Evolutionary conservation across 805 yeast species (phyloP).

Genomic region (Zygosaccharomyces siamensis): DNA sequence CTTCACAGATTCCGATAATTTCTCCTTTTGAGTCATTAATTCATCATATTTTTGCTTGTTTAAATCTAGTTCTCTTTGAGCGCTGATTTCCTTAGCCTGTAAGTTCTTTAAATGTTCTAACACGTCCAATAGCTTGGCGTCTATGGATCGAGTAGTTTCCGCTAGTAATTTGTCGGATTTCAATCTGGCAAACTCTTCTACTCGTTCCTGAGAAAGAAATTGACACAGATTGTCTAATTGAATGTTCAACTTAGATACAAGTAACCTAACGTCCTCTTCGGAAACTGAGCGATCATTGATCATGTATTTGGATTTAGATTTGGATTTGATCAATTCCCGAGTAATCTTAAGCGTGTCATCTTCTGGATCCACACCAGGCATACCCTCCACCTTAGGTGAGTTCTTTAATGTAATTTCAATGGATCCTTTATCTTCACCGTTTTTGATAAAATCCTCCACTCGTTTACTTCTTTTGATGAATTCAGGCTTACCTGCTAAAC

Average conservation of each 20-base stretch:
- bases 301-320: slow-evolving; percentile 48
- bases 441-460: slow-evolving; percentile 63
- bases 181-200: slow-evolving; percentile 82
- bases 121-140: slow-evolving; percentile 49
- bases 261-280: slow-evolving; percentile 44
- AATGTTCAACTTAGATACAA: slow-evolving; percentile 53
- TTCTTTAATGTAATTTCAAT: slow-evolving; percentile 38
- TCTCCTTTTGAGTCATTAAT: slow-evolving; percentile 34
- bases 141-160: slow-evolving; percentile 80
- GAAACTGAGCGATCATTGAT: slow-evolving; percentile 40
- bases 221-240: slow-evolving; percentile 91
- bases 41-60: slow-evolving; percentile 31
- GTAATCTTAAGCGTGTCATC: slow-evolving; percentile 36
- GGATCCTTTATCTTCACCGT: slow-evolving; percentile 43
- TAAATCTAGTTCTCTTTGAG: slow-evolving; percentile 37
- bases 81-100: slow-evolving; percentile 41
- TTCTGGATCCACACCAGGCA: slow-evolving; percentile 24
- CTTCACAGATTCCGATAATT: slow-evolving; percentile 46
- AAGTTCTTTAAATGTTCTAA: slow-evolving; percentile 54
- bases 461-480: slow-evolving; percentile 64
- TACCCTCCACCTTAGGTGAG: slow-evolving; percentile 19
- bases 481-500: slow-evolving; percentile 75
- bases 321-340: slow-evolving; percentile 42
- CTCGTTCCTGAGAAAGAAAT: slow-evolving; percentile 92
- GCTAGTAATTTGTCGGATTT: slow-evolving; percentile 66